Evolutionary conservation across 179 eudicot genomes (phyloP), one percentile per base, ranked within the genome.

Genomic region (Camellia oleifera): DNA sequence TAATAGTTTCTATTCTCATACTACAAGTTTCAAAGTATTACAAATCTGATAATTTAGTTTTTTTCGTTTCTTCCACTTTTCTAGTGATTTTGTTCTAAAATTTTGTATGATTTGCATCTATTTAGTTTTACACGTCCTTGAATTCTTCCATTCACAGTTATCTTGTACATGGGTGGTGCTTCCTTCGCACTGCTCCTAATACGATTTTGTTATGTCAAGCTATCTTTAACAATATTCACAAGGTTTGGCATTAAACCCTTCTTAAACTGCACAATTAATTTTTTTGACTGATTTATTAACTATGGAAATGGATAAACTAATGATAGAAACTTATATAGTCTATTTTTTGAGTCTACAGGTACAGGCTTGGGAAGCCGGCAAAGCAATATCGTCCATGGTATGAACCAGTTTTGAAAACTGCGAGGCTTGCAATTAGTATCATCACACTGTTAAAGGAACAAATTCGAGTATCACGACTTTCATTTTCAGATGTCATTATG

Each of bases 321-420:
- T 60, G 40, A 18, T 60, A 32, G 18, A 63, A 42, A 40, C 68
- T 52, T 23, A 15, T 63, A 7, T 40, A 44, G 15, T 81, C 26
- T 66, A 69, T 60, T 60, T 63, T 32, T 50, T 20, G 74, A 56
- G 70, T 81, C 40, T 67, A 13, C 84, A 97, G 99, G 99, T 94
- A 97, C 81, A 89, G 98, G 77, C 98, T 97, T 80, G 99, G 99
- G 62, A 95, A 90, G 77, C 99, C 99, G 65, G 89, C 97, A 73
- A 97, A 97, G 81, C 98, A 93, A 72, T 97, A 94, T 85, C 90
- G 89, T 69, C 93, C 97, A 4, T 97, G 99, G 99, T 93, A 94
- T 84, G 91, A 91, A 75, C 91, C 93, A 58, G 95, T 97, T 72
- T 82, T 95, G 18, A 95, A 88, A 85, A 97, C 98, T 69, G 99